Evolutionary conservation across 768 basidiomycete species (phyloP).

Genomic region (Auricularia auricula-judae): DNA sequence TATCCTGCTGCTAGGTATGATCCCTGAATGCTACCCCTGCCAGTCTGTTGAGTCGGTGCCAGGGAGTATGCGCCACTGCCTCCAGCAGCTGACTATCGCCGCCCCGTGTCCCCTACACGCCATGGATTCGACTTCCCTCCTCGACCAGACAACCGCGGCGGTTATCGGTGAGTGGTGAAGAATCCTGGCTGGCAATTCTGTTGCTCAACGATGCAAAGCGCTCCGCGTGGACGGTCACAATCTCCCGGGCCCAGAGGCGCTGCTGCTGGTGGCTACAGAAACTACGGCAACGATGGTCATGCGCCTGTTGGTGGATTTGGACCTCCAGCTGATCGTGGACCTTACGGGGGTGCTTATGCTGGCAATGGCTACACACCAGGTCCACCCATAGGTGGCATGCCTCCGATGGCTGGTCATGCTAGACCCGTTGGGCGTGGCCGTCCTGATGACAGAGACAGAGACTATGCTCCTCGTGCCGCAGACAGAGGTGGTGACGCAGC

Average conservation of each 20-base stretch:
- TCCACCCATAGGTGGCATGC: neutral
- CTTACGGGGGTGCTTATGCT: constrained; percentile 33
- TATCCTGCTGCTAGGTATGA: constrained; percentile 43
- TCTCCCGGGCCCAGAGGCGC: constrained; percentile 47
- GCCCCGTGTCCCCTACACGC: constrained; percentile 34
- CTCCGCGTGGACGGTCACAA: constrained; percentile 54
- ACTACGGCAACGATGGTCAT: constrained; percentile 4
- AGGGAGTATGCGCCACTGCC: constrained; percentile 50
- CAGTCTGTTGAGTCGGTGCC: constrained; percentile 5
- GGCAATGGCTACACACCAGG: constrained; percentile 34
- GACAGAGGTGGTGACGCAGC: constrained; percentile 21
- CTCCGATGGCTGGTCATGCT: constrained; percentile 22
- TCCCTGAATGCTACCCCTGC: neutral
- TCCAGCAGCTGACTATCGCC: constrained; percentile 28
- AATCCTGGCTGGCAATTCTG: neutral
- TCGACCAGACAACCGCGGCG: constrained; percentile 10
- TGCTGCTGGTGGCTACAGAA: constrained; percentile 28
- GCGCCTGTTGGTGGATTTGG: constrained; percentile 6
- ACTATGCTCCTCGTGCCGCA: constrained; percentile 21
- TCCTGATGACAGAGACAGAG: constrained; percentile 22
- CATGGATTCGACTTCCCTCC: constrained; percentile 19
- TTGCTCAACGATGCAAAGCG: neutral
- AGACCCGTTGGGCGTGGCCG: constrained; percentile 4
- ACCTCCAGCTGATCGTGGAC: constrained; percentile 24
- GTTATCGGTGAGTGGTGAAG: constrained; percentile 25